A percentile compares a stretch with the other conserved stretches of the same genome.
These are phyloP conservation scores for Gypsophila paniculata DNA, from an alignment of 179 eudicot species.

Conservation along the genomic window DNA sequence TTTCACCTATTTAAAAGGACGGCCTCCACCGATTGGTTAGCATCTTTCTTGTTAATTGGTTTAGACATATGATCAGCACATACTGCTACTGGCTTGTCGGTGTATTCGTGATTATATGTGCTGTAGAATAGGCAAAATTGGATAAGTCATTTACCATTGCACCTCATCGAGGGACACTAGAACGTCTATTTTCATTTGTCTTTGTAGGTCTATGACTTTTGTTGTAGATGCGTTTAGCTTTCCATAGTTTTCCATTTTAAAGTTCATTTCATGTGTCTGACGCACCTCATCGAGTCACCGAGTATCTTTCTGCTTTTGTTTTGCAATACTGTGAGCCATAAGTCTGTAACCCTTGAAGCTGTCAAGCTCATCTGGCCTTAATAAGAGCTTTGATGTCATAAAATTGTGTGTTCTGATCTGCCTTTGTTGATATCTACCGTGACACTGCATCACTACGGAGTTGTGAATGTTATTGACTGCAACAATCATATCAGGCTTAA, in stretches of 20 bases:
- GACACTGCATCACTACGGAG: not conserved
- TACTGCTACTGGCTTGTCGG: not conserved
- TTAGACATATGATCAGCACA: not conserved
- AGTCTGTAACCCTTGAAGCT: not conserved
- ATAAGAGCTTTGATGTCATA: too few species aligned
- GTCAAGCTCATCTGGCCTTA: not conserved
- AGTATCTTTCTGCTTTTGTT: not conserved
- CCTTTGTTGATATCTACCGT: not conserved
- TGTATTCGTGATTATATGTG: constrained; percentile 4
- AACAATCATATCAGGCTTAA: too few species aligned
- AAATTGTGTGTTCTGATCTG: not conserved
- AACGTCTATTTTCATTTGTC: not conserved
- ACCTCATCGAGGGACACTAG: not conserved
- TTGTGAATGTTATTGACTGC: not conserved
- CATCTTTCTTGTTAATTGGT: constrained; percentile 8
- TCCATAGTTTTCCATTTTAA: not conserved
- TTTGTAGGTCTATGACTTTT: not conserved
- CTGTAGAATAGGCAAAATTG: not conserved
- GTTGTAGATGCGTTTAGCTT: not conserved
- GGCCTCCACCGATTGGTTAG: constrained; percentile 79
- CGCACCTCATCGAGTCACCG: not conserved
- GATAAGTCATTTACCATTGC: constrained; percentile 7
- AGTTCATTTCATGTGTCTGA: not conserved
- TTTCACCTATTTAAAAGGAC: constrained; percentile 49
- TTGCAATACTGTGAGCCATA: not conserved